These are phyloP conservation scores for Paraconiothyrium sp. DNA, from an alignment of 2,329 filamentous ascomycete genomes.

Conservation along the genomic window DNA sequence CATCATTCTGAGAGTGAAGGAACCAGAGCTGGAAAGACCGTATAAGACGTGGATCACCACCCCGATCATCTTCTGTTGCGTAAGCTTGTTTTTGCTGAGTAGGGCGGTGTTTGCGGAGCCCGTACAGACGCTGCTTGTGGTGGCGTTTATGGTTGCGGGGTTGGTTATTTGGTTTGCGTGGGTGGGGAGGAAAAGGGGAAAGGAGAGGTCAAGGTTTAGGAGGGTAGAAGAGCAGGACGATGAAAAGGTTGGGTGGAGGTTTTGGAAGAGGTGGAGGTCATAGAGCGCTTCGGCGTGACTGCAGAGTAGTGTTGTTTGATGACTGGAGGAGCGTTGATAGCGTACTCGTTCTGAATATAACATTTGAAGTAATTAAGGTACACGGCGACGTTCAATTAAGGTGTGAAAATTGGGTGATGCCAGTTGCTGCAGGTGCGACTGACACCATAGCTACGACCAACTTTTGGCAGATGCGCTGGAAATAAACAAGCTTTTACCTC, in stretches of 20 bases:
- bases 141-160: conserved; percentile 84
- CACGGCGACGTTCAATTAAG: background rate
- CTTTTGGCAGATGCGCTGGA: no score
- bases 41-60: conserved; percentile 98
- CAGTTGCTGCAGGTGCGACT: background rate
- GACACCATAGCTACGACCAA: background rate
- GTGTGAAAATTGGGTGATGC: background rate
- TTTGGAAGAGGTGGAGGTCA: conserved; percentile 55
- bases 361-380: background rate
- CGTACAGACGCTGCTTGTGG: conserved; percentile 85
- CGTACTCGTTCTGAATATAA: conserved; percentile 15
- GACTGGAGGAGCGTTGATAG: conserved; percentile 6
- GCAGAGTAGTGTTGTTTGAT: background rate
- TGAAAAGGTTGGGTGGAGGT: conserved; percentile 49
- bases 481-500: no score
- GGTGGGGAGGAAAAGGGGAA: conserved; percentile 64
- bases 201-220: conserved; percentile 40
- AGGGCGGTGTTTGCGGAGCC: conserved; percentile 91
- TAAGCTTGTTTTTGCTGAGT: conserved; percentile 89
- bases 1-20: conserved; percentile 86
- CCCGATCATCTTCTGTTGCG: conserved; percentile 97
- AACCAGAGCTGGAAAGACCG: conserved; percentile 86
- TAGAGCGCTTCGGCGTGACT: background rate
- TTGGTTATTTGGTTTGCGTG: conserved; percentile 91
- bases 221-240: conserved; percentile 25